Percentiles rank a stretch among this genome's conserved stretches.
Evolutionary conservation across 441 rosid genomes (phyloP).

Genomic region (Pelargonium fulgidum): DNA sequence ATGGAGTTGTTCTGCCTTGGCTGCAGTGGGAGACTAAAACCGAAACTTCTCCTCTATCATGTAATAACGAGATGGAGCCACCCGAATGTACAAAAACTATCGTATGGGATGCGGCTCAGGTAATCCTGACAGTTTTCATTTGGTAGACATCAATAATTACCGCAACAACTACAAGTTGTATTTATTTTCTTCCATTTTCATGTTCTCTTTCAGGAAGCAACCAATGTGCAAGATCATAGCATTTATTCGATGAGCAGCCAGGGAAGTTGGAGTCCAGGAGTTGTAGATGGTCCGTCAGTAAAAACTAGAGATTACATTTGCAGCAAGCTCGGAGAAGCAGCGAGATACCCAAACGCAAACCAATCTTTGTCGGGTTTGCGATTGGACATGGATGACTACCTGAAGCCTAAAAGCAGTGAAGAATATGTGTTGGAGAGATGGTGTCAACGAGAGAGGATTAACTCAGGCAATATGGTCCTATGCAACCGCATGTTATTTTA

Average conservation of each 20-base stretch:
- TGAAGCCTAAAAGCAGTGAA: too few relatives aligned
- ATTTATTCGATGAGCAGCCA: constrained; percentile 51
- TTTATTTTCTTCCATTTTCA: not conserved
- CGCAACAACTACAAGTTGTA: not conserved
- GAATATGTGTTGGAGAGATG: too few relatives aligned
- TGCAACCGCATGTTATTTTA: too few relatives aligned
- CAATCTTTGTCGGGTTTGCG: not conserved
- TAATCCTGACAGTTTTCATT: constrained; percentile 23
- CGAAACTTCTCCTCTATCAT: constrained; percentile 41
- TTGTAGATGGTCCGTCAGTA: constrained; percentile 22
- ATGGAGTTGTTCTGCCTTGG: constrained; percentile 87
- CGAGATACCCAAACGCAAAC: too few relatives aligned
- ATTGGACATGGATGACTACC: too few relatives aligned
- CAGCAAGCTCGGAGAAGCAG: not conserved
- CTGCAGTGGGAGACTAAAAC: constrained; percentile 82
- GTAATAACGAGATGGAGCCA: constrained; percentile 30
- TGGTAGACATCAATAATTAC: too few relatives aligned
- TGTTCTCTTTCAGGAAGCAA: constrained; percentile 33
- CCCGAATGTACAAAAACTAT: constrained; percentile 27
- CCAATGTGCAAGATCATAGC: constrained; percentile 32
- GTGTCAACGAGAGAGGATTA: too few relatives aligned
- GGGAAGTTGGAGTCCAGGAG: constrained; percentile 71
- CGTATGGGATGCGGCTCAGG: constrained; percentile 42
- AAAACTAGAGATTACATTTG: not conserved
- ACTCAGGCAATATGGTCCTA: too few relatives aligned